Base-by-base conservation (phyloP, 148 eudicot genomes). In the Polygonum maritimum region DNA sequence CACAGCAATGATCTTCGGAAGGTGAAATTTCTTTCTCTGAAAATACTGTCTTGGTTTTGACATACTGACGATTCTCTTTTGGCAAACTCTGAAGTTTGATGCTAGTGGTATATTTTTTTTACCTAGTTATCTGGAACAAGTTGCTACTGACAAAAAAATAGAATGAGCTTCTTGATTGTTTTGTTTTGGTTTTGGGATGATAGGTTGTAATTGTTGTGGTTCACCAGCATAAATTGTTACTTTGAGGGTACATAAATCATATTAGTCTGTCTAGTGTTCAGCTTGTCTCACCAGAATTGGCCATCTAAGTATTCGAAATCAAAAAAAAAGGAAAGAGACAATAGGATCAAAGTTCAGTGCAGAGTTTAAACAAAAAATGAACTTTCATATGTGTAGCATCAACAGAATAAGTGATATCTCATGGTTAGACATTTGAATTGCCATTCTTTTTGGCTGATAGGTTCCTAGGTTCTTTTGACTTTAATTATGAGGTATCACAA, bases 1-100 rank as follows among this genome's bases (percentile, higher is more conserved):
- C 69, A 89, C 98, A 77, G 99, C 99, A 75, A 95, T 95, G 94
- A 92, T 95, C 76, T 92, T 90, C 65, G 97, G 99, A 31, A 92
- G 98, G 99, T 95, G 79, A 77, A 76, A n/a, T 3, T 31, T 2
- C 48, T 62, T 22, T 51, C n/a, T 41, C 18, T 11, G 57, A 48
- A 38, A 31, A 33, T 7, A 5, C 45, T 67, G 71, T 9, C 71
- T 36, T 35, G 41, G 9, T 36, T 67, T 67, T 35, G 35, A 67
- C 21, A 14, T 2, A 35, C 3, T 63, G n/a, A 5, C 13, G 15
- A 63, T 67, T 36, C 44, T 67, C 45, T 67, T 33, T 67, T 67
- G 15, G 18, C 38, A 16, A 26, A 62, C 14, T 62, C 35, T 62
- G 69, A 31, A 62, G 69, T 36, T 14, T 38, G 18, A 67, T 15